phyloP scores from a whole-genome alignment of 73 alveolate species.

The Diophrys appendiculata region DNA sequence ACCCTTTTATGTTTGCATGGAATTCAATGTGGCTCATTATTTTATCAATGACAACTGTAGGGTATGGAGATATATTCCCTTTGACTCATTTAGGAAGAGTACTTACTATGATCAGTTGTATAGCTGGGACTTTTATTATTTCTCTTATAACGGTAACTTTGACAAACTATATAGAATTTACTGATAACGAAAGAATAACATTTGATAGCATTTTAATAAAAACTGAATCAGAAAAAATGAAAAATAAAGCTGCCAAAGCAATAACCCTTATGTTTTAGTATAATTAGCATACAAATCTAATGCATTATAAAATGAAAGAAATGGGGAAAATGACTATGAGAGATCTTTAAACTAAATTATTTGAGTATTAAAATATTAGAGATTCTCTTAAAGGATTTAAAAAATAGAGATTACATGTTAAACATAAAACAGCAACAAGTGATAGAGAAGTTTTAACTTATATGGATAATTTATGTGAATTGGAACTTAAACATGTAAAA shows the following conservation, averaged over 20 bases:
- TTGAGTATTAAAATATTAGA: background rate
- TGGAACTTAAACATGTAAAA: background rate
- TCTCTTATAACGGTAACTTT: slow-evolving; percentile 85
- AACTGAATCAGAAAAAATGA: slow-evolving; percentile 22
- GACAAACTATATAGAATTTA: slow-evolving; percentile 29
- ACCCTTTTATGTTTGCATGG: background rate
- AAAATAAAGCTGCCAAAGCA: slow-evolving; percentile 28
- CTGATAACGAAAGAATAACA: slow-evolving; percentile 32
- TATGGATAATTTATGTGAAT: background rate
- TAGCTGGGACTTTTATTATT: slow-evolving; percentile 92
- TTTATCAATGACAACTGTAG: slow-evolving; percentile 87
- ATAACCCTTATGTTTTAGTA: too few relatives aligned
- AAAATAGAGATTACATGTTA: background rate
- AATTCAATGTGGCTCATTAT: slow-evolving; percentile 91
- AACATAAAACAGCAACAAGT: background rate
- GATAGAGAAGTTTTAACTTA: background rate
- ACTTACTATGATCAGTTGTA: slow-evolving; percentile 77
- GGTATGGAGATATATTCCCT: slow-evolving; percentile 95
- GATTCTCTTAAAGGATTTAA: background rate
- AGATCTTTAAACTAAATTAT: background rate
- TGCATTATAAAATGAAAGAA: too few relatives aligned
- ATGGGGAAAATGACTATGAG: background rate
- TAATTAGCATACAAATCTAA: too few relatives aligned
- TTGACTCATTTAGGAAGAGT: slow-evolving; percentile 75
- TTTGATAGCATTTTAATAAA: slow-evolving; percentile 31